Evolutionary conservation across 352 stramenopile genomes (phyloP), one percentile per base, ranked within the genome.

Genomic region (Globisporangium sylvaticum): DNA sequence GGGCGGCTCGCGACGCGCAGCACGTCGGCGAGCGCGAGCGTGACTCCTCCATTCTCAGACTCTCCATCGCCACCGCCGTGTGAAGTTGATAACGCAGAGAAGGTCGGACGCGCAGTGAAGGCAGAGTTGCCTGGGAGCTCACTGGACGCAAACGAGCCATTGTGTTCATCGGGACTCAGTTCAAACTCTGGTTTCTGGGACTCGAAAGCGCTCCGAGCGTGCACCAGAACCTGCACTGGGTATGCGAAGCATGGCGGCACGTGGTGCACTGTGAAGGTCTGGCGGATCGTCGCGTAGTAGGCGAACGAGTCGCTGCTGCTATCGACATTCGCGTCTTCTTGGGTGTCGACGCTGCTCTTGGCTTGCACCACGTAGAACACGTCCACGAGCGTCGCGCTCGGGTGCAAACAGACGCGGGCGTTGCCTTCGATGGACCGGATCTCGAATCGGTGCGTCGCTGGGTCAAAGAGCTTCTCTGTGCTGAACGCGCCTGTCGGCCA

Each of bases 361-460:
- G 87, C 71, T 22, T 75, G 70, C 25, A 83, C 64, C 5, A 73
- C 24, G 52, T 72, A 84, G 58, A 68, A 74, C 0, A 82, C 12
- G 7, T 87, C 73, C 4, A 80, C 73, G 12, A 89, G n/a, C 29
- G 71, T 72, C 5, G 65, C 78, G 65, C 68, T 79, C 14, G 58
- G 22, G 58, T 81, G 72, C 46, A 89, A 48, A 22, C 58, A 62
- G 37, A 86, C 74, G 55, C 77, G 75, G 24, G 83, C 81, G 8
- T 75, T 73, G 24, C 85, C 81, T n/a, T 91, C 85, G 20, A 90
- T 77, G 14, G 85, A 93, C 52, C 81, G 73, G 60, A 93, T 74
- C 64, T 90, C 75, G 29, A 89, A 90, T 14, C 74, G 58, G 34
- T 73, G 69, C 7, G 69, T 64, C 20, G 66, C 20, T 15, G 64